A percentile compares a stretch with the other conserved stretches of the same genome.
Evolutionary conservation across 1,284 basidiomycete species (phyloP).

Genomic region (Apiotrichum laibachii): DNA sequence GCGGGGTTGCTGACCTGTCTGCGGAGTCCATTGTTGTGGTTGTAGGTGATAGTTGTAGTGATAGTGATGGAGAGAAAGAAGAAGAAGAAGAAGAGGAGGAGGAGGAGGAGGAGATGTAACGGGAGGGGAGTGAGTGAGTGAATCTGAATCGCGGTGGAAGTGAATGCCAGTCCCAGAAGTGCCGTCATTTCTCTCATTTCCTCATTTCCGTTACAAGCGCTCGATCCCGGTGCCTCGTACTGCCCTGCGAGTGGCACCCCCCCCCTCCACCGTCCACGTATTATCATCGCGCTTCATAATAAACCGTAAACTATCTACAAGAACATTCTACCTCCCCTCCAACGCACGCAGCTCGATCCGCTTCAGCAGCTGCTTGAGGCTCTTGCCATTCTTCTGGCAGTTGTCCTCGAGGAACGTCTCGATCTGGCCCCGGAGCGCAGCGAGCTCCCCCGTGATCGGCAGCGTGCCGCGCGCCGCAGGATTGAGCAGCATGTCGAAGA

Average conservation of each 20-base stretch:
- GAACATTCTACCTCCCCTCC: slow-evolving; percentile 12
- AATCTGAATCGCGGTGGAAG: no score
- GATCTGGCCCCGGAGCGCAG: slow-evolving; percentile 69
- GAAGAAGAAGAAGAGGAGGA: neutral
- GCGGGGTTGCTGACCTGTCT: no score
- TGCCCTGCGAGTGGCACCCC: no score
- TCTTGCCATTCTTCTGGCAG: slow-evolving; percentile 82
- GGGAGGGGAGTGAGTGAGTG: no score
- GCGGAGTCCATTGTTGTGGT: no score
- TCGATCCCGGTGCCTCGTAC: no score
- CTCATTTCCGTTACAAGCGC: no score
- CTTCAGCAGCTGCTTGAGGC: slow-evolving; percentile 70
- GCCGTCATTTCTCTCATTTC: no score
- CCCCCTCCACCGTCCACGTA: no score
- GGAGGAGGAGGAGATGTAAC: neutral
- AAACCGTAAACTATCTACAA: no score
- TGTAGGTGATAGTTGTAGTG: neutral
- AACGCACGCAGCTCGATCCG: slow-evolving; percentile 44
- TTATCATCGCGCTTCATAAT: no score
- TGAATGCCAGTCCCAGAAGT: no score
- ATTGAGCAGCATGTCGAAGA: slow-evolving; percentile 88
- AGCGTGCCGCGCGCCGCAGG: slow-evolving; percentile 58
- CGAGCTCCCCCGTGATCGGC: slow-evolving; percentile 70
- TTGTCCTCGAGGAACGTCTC: slow-evolving; percentile 73
- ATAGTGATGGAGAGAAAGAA: neutral